A percentile compares a stretch with the other conserved stretches of the same genome.
phyloP scores from a whole-genome alignment of 306 rosid species.

The Hylodesmum podocarpum region DNA sequence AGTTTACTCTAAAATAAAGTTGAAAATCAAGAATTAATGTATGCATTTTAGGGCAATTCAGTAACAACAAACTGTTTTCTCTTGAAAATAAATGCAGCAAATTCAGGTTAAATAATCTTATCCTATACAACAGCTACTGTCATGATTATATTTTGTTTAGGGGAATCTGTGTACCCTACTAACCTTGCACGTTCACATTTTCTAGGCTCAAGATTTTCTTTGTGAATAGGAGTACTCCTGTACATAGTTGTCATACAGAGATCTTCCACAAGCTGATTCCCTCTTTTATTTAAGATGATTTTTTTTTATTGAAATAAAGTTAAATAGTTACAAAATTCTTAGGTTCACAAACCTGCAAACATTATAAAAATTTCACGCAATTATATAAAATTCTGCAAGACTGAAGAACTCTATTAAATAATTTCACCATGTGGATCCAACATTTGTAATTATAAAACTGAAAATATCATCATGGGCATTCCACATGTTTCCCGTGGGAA shows the following conservation, averaged over 20 bases:
- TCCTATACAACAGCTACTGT: not conserved
- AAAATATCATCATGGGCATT: not conserved
- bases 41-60: not conserved
- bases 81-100: not conserved
- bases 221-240: not conserved
- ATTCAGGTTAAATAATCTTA: not conserved
- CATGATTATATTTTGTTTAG: not conserved
- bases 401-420: not conserved
- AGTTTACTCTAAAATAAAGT: too few species aligned
- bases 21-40: not conserved
- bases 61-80: not conserved
- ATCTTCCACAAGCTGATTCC: not conserved
- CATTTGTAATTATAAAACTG: not conserved
- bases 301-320: not conserved
- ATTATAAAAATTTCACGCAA: too few species aligned
- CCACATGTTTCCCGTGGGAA: slow-evolving; percentile 19
- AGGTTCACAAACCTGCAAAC: not conserved
- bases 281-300: not conserved
- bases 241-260: not conserved
- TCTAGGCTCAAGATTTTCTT: not conserved
- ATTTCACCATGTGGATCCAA: not conserved
- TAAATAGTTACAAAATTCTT: not conserved
- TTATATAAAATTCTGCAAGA: not conserved
- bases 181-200: slow-evolving; percentile 4
- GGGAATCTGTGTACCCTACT: not conserved